A percentile compares a stretch with the other conserved stretches of the same genome.
Evolutionary conservation across 1,284 basidiomycete species (phyloP).

Genomic region (Ceratobasidium sp.): DNA sequence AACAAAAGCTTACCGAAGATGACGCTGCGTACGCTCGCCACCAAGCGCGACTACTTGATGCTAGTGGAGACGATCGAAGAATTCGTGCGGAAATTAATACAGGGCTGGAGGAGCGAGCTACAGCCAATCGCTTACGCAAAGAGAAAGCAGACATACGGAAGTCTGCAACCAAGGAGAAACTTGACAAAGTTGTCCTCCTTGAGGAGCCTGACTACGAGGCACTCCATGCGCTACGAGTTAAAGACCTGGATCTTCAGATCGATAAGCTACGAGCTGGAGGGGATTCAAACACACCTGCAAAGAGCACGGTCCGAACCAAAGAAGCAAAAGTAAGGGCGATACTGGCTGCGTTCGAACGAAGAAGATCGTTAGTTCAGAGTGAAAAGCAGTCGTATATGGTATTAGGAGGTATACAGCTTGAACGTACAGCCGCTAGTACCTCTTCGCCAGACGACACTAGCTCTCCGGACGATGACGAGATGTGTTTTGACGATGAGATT

Average conservation of each 20-base stretch:
- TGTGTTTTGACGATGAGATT: neutral
- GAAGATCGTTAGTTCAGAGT: too few relatives aligned
- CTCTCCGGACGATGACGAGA: neutral
- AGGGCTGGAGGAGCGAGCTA: neutral
- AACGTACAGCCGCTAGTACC: too few relatives aligned
- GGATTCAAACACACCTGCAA: neutral
- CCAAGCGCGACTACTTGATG: slow-evolving; percentile 1
- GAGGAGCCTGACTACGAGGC: neutral
- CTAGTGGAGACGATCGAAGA: neutral
- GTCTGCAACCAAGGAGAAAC: neutral
- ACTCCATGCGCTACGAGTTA: neutral
- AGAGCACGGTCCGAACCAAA: slow-evolving; percentile 7
- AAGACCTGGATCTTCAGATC: slow-evolving; percentile 6
- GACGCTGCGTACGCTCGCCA: neutral
- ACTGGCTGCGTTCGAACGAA: too few relatives aligned
- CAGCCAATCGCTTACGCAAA: neutral
- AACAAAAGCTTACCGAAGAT: neutral
- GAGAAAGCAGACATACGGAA: neutral
- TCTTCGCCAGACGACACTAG: too few relatives aligned
- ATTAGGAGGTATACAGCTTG: too few relatives aligned
- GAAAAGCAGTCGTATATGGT: too few relatives aligned
- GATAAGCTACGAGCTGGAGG: slow-evolving; percentile 9
- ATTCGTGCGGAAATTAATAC: neutral
- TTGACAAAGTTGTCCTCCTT: neutral
- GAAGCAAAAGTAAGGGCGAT: neutral